phyloP scores from a whole-genome alignment of 768 basidiomycete genomes.

The Auriculariales sp. region DNA sequence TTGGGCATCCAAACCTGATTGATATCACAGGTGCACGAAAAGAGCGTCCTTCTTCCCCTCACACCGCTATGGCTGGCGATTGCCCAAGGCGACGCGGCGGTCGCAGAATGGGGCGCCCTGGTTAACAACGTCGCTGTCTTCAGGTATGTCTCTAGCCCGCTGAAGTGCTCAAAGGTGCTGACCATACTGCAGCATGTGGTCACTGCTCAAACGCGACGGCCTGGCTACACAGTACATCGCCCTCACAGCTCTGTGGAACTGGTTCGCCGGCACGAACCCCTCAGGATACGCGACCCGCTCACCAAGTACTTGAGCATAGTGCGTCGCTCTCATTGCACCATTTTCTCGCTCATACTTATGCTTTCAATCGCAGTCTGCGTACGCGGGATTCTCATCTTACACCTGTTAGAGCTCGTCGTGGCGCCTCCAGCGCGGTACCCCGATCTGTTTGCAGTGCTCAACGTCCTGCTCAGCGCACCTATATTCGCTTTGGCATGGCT shows the following conservation, averaged over 20 bases:
- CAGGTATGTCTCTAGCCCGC: slow-evolving; percentile 37
- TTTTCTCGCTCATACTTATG: slow-evolving; percentile 1
- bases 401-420: slow-evolving; percentile 47
- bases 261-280: slow-evolving; percentile 60
- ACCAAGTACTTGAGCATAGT: slow-evolving; percentile 37
- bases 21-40: slow-evolving; percentile 98
- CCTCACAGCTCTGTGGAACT: slow-evolving; percentile 64
- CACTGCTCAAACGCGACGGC: slow-evolving; percentile 67
- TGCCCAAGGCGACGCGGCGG: slow-evolving; percentile 37
- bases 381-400: slow-evolving; percentile 41
- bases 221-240: slow-evolving; percentile 61
- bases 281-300: slow-evolving; percentile 23
- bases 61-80: slow-evolving; percentile 73
- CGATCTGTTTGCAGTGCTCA: slow-evolving; percentile 73
- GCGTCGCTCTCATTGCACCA: slow-evolving; percentile 8
- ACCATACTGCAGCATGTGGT: slow-evolving; percentile 70
- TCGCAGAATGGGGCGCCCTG: slow-evolving; percentile 56
- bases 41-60: slow-evolving; percentile 75
- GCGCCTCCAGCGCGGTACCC: slow-evolving; percentile 64
- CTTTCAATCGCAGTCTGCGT: slow-evolving; percentile 28
- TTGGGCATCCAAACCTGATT: too few relatives aligned
- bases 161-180: background rate
- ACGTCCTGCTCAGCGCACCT: slow-evolving; percentile 65
- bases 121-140: slow-evolving; percentile 78
- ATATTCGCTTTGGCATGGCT: slow-evolving; percentile 80